Percentiles rank a stretch among this genome's conserved stretches.
Conservation (phyloP, 208 protist genomes). For the Acanthamoeba divionensis region DNA sequence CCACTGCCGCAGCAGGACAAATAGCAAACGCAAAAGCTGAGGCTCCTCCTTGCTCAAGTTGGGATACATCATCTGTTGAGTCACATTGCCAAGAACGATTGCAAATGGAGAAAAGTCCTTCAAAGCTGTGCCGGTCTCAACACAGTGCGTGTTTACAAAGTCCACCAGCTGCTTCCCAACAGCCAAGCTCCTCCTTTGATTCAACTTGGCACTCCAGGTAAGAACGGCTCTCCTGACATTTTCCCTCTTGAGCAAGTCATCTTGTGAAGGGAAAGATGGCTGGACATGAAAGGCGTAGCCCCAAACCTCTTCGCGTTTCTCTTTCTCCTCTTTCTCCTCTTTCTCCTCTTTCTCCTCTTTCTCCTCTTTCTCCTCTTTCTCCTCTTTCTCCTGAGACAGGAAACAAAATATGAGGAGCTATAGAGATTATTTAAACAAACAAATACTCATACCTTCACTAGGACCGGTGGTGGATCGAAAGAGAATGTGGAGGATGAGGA, state of each 20-base stretch:
- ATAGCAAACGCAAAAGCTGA: neutral
- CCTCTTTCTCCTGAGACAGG: too few relatives aligned
- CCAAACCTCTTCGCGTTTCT: neutral
- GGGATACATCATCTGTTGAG: neutral
- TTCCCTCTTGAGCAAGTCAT: neutral
- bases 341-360: neutral
- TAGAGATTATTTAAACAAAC: neutral
- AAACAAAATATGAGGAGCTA: neutral
- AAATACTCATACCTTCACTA: too few relatives aligned
- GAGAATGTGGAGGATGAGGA: neutral
- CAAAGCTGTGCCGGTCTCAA: too few relatives aligned
- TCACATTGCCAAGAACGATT: neutral
- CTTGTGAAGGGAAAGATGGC: neutral
- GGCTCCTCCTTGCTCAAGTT: neutral
- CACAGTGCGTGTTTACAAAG: neutral
- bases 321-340: neutral
- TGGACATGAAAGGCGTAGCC: conserved; percentile 10
- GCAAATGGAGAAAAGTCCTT: neutral
- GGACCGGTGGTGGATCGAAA: neutral
- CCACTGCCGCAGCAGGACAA: neutral
- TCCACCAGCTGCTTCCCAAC: neutral
- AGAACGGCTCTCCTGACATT: neutral
- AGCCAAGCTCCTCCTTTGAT: neutral
- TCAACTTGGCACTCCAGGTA: neutral
- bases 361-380: neutral